Conservation (phyloP, 169 alveolate species). For the Cryptosporidium bovis region DNA sequence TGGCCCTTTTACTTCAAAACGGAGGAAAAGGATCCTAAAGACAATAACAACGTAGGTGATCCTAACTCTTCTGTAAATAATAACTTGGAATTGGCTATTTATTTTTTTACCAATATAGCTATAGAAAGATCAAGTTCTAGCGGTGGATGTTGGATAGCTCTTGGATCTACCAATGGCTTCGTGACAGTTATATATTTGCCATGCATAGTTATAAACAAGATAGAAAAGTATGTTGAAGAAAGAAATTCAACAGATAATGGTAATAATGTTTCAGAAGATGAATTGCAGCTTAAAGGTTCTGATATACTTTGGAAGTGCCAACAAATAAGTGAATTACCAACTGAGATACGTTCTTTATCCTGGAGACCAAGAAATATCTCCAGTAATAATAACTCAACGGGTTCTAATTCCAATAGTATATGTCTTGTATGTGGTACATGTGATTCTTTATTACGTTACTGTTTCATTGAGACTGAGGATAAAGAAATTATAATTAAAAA, state of each 20-base stretch:
- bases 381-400: too few species aligned
- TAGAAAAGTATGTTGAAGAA: slow-evolving; percentile 10
- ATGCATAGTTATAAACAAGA: slow-evolving; percentile 3
- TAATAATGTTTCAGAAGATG: slow-evolving; percentile 1
- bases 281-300: slow-evolving; percentile 10
- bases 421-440: slow-evolving; percentile 69
- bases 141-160: slow-evolving; percentile 73
- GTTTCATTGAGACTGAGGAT: slow-evolving; percentile 54
- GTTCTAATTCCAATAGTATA: slow-evolving; percentile 7
- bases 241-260: neutral
- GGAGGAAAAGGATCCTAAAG: slow-evolving; percentile 34
- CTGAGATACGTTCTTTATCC: slow-evolving; percentile 43
- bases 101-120: slow-evolving; percentile 54
- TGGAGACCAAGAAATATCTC: slow-evolving; percentile 55
- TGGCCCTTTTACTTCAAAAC: slow-evolving; percentile 57
- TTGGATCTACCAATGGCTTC: slow-evolving; percentile 52
- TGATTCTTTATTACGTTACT: slow-evolving; percentile 64
- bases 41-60: too few species aligned
- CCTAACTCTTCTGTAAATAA: neutral
- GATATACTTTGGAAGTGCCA: slow-evolving; percentile 65
- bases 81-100: slow-evolving; percentile 44
- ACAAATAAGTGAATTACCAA: slow-evolving; percentile 51
- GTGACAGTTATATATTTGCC: slow-evolving; percentile 42
- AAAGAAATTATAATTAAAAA: slow-evolving; percentile 15
- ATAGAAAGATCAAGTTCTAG: slow-evolving; percentile 63